Base-by-base conservation (phyloP, 768 basidiomycete species). In the Calvatia gigantea region DNA sequence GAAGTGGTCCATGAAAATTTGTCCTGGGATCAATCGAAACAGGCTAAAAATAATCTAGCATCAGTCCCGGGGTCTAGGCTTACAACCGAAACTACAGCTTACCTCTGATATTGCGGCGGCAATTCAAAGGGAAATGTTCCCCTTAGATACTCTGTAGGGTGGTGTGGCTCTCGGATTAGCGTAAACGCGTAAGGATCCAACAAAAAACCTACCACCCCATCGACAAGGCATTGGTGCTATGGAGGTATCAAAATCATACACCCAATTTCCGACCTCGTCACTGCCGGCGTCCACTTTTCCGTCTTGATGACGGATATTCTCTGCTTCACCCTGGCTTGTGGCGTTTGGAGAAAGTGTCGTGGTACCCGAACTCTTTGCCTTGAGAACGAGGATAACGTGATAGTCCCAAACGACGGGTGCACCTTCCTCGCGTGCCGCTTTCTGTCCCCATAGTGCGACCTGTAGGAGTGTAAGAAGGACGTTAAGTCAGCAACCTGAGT, bases 401-500 rank as follows among this genome's bases (percentile, higher is more conserved):
- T 90, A 89, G 65, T 90, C 87, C 87, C 87, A 89, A 38, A 89
- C 67, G 17, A 88, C 77, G 38, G 78, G 67, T 2, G 51, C 60
- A 32, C 69, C 69, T 27, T 60, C 64, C 14, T 67, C 62, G 14
- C 57, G 57, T 11, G 75, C 73, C 25, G 68, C 70, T 59, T 77
- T 80, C 67, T 88, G 87, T 55, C 72, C 73, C 82, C 83, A 87
- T 42, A 90, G 64, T 25, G 83, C 84, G 32, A 87, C 82, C 87
- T 87, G 53, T 19, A 17, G 35, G 11, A 21, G 41, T n/a, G 33
- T 12, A 35, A 9, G 17, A 11, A 33, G 21, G 31, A 29, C 31
- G n/a, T n/a, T 6, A 33, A 28, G 37, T 33, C 32, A 21, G 17
- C 14, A 38, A 27, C 27, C n/a, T n/a, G n/a, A n/a, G n/a, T n/a